A percentile compares a stretch with the other conserved stretches of the same genome.
phyloP scores from a whole-genome alignment of 2,329 filamentous ascomycete species.

The Pyrenophora tritici-repentis region DNA sequence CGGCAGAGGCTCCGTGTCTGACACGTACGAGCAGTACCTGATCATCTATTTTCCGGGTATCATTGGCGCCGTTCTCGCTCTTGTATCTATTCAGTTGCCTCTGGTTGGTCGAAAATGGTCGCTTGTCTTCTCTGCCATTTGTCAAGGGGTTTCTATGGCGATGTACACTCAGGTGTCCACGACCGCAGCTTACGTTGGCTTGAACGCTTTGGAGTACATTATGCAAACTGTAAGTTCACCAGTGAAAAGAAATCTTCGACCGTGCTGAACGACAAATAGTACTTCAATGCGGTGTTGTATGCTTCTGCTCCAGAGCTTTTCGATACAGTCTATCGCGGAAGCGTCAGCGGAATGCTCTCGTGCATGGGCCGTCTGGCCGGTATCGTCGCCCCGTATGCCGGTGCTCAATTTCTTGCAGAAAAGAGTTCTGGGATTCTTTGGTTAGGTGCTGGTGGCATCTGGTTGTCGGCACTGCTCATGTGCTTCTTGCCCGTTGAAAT shows the following conservation, averaged over 20 bases:
- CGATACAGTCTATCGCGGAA: constrained; percentile 36
- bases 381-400: constrained; percentile 37
- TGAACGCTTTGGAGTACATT: constrained; percentile 40
- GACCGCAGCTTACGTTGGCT: constrained; percentile 33
- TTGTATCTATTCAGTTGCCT: constrained; percentile 34
- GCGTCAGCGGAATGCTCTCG: constrained; percentile 37
- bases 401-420: constrained; percentile 26
- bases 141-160: constrained; percentile 36
- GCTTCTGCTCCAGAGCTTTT: constrained; percentile 38
- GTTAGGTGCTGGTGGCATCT: constrained; percentile 38
- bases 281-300: constrained; percentile 39
- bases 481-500: constrained; percentile 39
- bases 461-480: constrained; percentile 36
- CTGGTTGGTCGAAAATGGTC: constrained; percentile 38
- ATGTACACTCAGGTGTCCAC: constrained; percentile 38
- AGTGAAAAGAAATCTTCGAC: too few relatives aligned
- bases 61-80: constrained; percentile 29
- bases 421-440: constrained; percentile 36
- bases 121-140: constrained; percentile 34
- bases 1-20: constrained; percentile 27
- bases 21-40: constrained; percentile 38
- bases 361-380: constrained; percentile 36
- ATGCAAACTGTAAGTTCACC: constrained; percentile 34
- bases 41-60: constrained; percentile 39
- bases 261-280: constrained; percentile 13